Percentiles rank a stretch among this genome's conserved stretches.
Evolutionary conservation across 768 basidiomycete species (phyloP).

Genomic region (Hericium alpestre): DNA sequence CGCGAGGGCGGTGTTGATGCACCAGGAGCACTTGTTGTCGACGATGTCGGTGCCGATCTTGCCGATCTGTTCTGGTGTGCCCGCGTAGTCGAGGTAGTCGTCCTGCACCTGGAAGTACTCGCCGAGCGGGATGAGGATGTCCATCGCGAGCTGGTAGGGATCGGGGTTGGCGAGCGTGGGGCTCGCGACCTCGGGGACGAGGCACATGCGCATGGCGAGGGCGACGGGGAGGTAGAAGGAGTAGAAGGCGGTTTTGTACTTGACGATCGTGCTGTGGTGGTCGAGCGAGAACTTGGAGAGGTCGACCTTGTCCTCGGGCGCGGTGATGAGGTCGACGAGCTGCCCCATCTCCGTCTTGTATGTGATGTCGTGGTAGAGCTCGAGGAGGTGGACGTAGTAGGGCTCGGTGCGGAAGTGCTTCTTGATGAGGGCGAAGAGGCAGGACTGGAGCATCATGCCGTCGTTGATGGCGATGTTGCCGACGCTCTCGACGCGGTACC

Average conservation of each 20-base stretch:
- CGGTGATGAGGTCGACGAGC: conserved; percentile 90
- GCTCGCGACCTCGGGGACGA: conserved; percentile 43
- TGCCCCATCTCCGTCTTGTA: conserved; percentile 96
- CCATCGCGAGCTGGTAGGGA: conserved; percentile 63
- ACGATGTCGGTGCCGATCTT: conserved; percentile 98
- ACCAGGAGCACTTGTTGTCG: conserved; percentile 99
- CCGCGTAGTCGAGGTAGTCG: conserved; percentile 91
- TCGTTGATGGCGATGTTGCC: conserved; percentile 92
- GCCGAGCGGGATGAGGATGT: conserved; percentile 83
- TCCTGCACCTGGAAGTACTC: conserved; percentile 99
- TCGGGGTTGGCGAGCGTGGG: conserved; percentile 32
- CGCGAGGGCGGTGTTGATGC: conserved; percentile 79
- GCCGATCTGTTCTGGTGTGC: conserved; percentile 82
- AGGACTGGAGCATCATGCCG: conserved; percentile 88
- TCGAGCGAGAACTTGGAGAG: conserved; percentile 79
- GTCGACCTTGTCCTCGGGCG: conserved; percentile 84
- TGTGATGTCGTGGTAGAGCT: conserved; percentile 79
- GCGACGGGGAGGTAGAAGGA: conserved; percentile 99
- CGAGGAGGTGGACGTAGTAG: conserved; percentile 84
- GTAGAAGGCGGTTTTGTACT: conserved; percentile 97
- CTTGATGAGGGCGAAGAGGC: conserved; percentile 87
- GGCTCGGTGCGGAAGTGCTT: conserved; percentile 69
- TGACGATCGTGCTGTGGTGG: conserved; percentile 83
- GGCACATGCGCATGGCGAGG: conserved; percentile 75
- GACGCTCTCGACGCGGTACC: conserved; percentile 66